Evolutionary conservation across 331 rosid genomes (phyloP), one percentile per base, ranked within the genome.

Genomic region (Cydonia oblonga): DNA sequence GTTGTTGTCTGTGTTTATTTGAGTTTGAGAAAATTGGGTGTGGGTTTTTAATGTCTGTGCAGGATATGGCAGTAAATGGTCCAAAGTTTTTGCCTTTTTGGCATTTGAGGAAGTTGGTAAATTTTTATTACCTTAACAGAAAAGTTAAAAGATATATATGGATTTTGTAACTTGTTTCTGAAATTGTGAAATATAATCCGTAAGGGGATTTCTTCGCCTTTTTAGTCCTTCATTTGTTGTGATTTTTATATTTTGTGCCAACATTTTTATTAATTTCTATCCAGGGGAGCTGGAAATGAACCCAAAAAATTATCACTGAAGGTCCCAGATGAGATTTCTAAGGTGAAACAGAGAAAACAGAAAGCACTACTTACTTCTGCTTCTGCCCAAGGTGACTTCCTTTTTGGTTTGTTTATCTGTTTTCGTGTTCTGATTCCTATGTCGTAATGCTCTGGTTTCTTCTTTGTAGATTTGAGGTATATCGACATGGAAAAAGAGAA

Each of bases 401-500:
- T 72, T 71, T 35, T 35, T 35, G 42, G 9, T 70, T 52, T 46
- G 61, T 69, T 67, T 52, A 24, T 52, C 26, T 65, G n/a, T 44
- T 73, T 12, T 28, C 56, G 28, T 40, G n/a, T 35, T 35, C 23
- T 11, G 38, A 25, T 75, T 72, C 28, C 23, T 23, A 40, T 28
- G 56, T 56, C 30, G 20, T 69, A 67, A n/a, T 79, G 33, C 15
- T 69, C 64, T 3, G 72, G 42, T 54, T 54, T 65, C 38, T 64
- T 58, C 29, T 73, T 74, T 51, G 54, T 73, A 93, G 98, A 89
- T 75, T 81, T 88, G 86, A 87, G 90, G 69, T 71, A 68, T 66
- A 64, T 74, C 38, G 95, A 90, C 38, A 62, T 83, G 66, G 92
- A 87, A 84, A 89, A 79, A 60, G 98, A 89, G 85, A 88, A 82